Evolutionary conservation across 306 rosid species (phyloP).

Genomic region (Calophaca sinica): DNA sequence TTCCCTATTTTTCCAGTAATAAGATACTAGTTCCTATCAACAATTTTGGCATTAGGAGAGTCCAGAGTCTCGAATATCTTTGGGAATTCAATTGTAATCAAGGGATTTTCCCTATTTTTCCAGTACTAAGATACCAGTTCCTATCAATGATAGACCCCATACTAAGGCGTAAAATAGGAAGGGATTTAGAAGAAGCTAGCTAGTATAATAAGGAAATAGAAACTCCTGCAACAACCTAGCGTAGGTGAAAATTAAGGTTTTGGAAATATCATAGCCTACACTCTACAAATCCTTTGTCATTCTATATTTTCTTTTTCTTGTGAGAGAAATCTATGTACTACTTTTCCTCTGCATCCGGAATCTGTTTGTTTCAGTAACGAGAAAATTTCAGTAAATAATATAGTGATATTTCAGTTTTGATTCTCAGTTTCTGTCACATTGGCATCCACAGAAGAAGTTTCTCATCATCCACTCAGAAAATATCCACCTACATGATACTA

Average conservation of each 20-base stretch:
- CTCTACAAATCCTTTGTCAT: conserved; percentile 7
- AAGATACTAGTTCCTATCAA: no score
- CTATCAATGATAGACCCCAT: no score
- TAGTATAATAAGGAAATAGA: neutral
- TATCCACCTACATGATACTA: neutral
- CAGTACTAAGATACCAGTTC: no score
- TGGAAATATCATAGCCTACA: conserved; percentile 3
- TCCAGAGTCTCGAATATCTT: no score
- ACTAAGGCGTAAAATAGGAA: neutral
- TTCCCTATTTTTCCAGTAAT: no score
- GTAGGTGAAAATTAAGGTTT: neutral
- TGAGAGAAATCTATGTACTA: no score
- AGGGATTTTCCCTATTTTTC: no score
- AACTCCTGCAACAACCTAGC: neutral
- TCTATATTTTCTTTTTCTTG: neutral
- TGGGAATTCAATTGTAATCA: no score
- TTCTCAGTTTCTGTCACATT: conserved; percentile 1
- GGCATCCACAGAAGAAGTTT: conserved; percentile 6
- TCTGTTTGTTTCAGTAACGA: neutral
- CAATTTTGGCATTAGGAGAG: no score
- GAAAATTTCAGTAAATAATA: neutral
- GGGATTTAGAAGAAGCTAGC: conserved; percentile 25
- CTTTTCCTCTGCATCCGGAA: neutral
- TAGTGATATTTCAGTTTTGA: conserved; percentile 12
- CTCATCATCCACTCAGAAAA: conserved; percentile 15